Base-by-base conservation (phyloP, 2,329 filamentous ascomycete genomes). In the Phoma sp. region DNA sequence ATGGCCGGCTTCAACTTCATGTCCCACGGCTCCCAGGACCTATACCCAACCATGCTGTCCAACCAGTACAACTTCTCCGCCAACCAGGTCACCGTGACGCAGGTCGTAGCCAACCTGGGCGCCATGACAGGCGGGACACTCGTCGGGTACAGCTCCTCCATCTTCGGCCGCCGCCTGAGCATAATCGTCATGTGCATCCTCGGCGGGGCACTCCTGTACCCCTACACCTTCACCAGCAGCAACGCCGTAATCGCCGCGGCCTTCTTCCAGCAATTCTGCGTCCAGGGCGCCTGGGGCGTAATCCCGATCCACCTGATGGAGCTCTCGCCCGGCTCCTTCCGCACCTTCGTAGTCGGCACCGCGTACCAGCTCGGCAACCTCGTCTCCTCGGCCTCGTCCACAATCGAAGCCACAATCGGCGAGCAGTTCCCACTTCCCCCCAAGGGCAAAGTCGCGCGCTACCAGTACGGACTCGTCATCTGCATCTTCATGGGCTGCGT, bases 1-100 rank as follows among this genome's bases (percentile, higher is more conserved):
- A 96, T 96, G 91, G 88, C 91, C 1, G 91, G 91, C 4, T 95
- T 96, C 80, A 96, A 96, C 77, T 96, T 95, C 71, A 92, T 95
- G 89, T 90, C 87, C 17, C 90, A 93, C 70, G 90, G 90, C 49
- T 89, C 85, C 21, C 86, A 89, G 66, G 85, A 88, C 72, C 74
- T 87, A 2, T 88, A 86, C 60, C 84, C 83, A 0, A 85, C 84
- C 3, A 83, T 87, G 78, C 70, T 86, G 13, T 65, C 77, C 75
- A 90, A 82, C 60, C 80, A 85, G 63, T 85, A 82, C 72, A 75
- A 78, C 49, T 86, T 86, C 74, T 79, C 77, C 8, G 51, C 75
- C 27, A 75, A 80, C 54, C 73, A 68, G 3, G 78, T 81, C 4
- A 82, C 80, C 2, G 74, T 82, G 4, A 81, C 79, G 2, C 79